Conservation (phyloP, 495 filamentous ascomycete genomes). For the Parathielavia appendiculata region DNA sequence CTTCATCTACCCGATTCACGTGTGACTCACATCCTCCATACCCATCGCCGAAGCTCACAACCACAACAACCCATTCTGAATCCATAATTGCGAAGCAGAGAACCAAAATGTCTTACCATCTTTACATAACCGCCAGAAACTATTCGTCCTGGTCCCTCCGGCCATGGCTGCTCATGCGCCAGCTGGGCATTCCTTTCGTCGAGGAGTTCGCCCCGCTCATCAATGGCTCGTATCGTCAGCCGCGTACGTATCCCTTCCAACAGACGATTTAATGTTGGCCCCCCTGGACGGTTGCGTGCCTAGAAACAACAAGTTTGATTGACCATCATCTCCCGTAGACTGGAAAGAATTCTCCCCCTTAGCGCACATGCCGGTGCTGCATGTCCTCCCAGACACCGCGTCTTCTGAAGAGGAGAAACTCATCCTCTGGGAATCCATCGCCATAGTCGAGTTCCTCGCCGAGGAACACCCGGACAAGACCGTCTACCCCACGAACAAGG, state of each 20-base stretch:
- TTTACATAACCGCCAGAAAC: constrained; percentile 35
- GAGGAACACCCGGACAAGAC: constrained; percentile 40
- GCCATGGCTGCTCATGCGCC: constrained; percentile 31
- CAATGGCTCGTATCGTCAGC: constrained; percentile 18
- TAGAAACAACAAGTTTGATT: no score
- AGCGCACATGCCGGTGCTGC: constrained; percentile 32
- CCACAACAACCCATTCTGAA: not conserved
- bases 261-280: not conserved
- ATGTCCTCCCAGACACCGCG: constrained; percentile 13
- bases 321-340: not conserved
- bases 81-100: not conserved
- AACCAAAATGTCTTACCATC: constrained; percentile 24
- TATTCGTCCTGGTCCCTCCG: constrained; percentile 37
- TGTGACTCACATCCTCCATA: not conserved
- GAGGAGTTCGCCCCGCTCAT: constrained; percentile 22
- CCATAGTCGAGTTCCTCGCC: constrained; percentile 52
- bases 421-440: constrained; percentile 47
- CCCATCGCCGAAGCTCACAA: not conserved
- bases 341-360: constrained; percentile 31
- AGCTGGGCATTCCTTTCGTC: constrained; percentile 29
- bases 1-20: not conserved
- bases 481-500: constrained; percentile 42
- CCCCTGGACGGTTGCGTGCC: no score
- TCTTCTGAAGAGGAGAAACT: not conserved
- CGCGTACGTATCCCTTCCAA: constrained; percentile 7